Evolutionary conservation across 2,329 filamentous ascomycete species (phyloP).

Genomic region (Nothophoma quercina): DNA sequence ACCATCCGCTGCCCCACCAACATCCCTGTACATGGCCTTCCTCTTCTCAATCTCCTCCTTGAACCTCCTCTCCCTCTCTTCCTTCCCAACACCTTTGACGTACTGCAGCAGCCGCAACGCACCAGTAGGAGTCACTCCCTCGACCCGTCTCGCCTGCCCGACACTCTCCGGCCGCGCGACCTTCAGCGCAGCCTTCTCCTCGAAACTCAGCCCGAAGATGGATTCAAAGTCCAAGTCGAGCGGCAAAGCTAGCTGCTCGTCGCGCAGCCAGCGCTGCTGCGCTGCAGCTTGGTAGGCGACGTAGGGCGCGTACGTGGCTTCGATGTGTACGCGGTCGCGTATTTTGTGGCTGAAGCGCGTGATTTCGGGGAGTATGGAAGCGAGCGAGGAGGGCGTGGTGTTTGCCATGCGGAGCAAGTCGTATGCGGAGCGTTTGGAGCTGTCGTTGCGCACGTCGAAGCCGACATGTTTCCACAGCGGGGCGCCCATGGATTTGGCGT

Average conservation of each 20-base stretch:
- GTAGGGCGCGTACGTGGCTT: conserved; percentile 87
- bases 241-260: conserved; percentile 78
- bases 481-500: conserved; percentile 64
- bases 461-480: conserved; percentile 74
- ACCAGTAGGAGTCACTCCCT: conserved; percentile 70
- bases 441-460: conserved; percentile 72
- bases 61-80: conserved; percentile 36
- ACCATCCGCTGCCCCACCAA: neutral
- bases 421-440: conserved; percentile 73
- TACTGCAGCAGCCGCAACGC: conserved; percentile 66
- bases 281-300: conserved; percentile 74
- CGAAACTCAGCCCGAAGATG: conserved; percentile 77
- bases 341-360: conserved; percentile 64
- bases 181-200: conserved; percentile 76
- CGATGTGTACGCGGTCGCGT: conserved; percentile 75
- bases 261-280: conserved; percentile 72
- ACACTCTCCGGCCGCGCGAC: conserved; percentile 80
- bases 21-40: conserved; percentile 38
- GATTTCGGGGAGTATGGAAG: conserved; percentile 65
- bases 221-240: conserved; percentile 76
- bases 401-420: conserved; percentile 74
- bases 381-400: conserved; percentile 66
- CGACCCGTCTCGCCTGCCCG: conserved; percentile 85
- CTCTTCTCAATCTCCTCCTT: conserved; percentile 41
- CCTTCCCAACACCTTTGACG: conserved; percentile 59